Evolutionary conservation across 177 flowering plant species (phyloP).

Genomic region (Telopea speciosissima): DNA sequence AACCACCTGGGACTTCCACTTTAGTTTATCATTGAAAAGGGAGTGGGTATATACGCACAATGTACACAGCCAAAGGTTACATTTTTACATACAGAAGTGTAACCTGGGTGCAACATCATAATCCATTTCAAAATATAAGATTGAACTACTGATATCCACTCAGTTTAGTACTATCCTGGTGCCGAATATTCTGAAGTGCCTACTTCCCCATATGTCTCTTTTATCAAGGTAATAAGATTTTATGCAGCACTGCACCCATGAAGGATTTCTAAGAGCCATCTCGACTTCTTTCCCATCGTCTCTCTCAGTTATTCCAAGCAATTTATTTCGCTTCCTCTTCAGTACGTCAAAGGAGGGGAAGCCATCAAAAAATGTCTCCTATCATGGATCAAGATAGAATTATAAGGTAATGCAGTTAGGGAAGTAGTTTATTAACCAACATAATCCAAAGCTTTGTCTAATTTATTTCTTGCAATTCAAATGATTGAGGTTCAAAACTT

Average conservation of each 20-base stretch:
- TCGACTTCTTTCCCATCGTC: slow-evolving; percentile 16
- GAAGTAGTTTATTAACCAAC: neutral
- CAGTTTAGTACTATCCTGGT: slow-evolving; percentile 29
- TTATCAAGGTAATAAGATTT: slow-evolving; percentile 45
- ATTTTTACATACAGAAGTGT: neutral
- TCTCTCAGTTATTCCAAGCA: slow-evolving; percentile 39
- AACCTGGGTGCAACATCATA: neutral
- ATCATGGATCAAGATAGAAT: neutral
- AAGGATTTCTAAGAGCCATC: slow-evolving; percentile 49
- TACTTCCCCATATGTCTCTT: slow-evolving; percentile 40
- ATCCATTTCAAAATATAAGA: neutral
- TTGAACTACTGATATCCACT: neutral
- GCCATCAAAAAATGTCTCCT: slow-evolving; percentile 55
- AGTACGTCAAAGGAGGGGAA: slow-evolving; percentile 27
- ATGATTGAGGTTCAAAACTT: neutral
- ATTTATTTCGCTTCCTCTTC: slow-evolving; percentile 31
- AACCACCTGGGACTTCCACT: too few relatives aligned
- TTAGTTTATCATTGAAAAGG: too few relatives aligned
- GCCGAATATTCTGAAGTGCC: slow-evolving; percentile 41
- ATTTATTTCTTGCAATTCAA: neutral
- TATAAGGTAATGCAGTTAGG: neutral
- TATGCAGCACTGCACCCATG: slow-evolving; percentile 52
- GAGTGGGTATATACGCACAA: too few relatives aligned
- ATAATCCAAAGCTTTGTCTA: neutral
- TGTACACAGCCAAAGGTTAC: too few relatives aligned